Evolutionary conservation across 495 filamentous ascomycete species (phyloP).

Genomic region (Podospora pseudocomata): DNA sequence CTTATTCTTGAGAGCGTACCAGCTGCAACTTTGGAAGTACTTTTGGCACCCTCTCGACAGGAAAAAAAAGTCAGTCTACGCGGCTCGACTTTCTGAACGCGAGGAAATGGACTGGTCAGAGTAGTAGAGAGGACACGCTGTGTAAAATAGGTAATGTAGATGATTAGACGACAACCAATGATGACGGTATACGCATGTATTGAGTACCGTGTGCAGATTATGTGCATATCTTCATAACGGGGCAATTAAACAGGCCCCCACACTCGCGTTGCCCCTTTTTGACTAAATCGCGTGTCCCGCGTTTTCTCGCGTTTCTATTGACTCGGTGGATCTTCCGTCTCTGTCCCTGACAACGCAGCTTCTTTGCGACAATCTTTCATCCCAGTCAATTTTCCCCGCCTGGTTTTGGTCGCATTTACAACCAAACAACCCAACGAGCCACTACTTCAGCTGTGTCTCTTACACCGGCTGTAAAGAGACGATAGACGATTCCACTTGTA

Average conservation of each 20-base stretch:
- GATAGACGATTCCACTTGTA: slow-evolving; percentile 9
- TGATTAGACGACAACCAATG: too few relatives aligned
- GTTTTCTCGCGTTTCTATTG: slow-evolving; percentile 38
- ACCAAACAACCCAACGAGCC: background rate
- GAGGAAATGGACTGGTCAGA: background rate
- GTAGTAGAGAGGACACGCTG: background rate
- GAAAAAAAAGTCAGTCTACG: background rate
- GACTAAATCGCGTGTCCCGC: slow-evolving; percentile 29
- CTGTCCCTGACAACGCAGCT: background rate
- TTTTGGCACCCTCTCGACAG: background rate
- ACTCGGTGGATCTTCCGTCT: slow-evolving; percentile 9
- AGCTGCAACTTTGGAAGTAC: background rate
- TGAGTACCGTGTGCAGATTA: too few relatives aligned
- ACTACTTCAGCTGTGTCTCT: background rate
- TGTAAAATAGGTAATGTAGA: too few relatives aligned
- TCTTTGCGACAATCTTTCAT: background rate
- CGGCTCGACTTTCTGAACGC: background rate
- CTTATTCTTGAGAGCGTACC: background rate
- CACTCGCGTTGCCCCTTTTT: slow-evolving; percentile 8
- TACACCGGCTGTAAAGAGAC: slow-evolving; percentile 6
- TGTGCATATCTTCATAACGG: slow-evolving; percentile 4
- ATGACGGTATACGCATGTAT: too few relatives aligned
- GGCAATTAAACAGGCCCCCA: slow-evolving; percentile 24
- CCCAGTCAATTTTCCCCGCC: slow-evolving; percentile 7
- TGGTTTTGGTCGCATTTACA: background rate